phyloP scores from a whole-genome alignment of 352 stramenopile genomes.

The Phytopythium mirpurense region DNA sequence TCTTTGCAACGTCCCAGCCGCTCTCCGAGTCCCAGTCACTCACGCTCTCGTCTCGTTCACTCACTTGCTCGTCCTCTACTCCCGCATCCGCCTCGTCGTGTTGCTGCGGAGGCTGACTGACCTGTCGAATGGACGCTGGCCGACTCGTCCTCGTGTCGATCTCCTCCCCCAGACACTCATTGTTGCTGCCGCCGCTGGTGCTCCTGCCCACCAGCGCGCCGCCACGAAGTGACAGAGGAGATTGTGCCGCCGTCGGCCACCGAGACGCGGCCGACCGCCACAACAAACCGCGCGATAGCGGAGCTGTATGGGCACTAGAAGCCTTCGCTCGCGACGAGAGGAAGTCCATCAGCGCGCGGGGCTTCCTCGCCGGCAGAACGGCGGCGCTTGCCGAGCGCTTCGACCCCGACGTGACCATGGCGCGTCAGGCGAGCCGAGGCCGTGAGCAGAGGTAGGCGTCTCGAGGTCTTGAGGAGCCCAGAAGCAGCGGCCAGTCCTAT shows the following conservation, averaged over 20 bases:
- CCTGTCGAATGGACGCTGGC: not conserved
- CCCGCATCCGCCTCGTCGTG: not conserved
- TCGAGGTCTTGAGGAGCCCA: too few relatives aligned
- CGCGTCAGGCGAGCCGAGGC: not conserved
- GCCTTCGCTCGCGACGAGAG: not conserved
- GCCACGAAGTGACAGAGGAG: not conserved
- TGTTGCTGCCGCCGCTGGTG: constrained; percentile 1
- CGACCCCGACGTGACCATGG: constrained; percentile 3
- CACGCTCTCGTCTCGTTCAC: constrained; percentile 2
- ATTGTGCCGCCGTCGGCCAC: constrained; percentile 1
- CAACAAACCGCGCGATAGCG: not conserved
- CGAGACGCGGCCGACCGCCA: constrained; percentile 2
- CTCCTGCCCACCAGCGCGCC: not conserved
- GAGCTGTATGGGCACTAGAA: not conserved
- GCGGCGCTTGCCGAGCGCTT: not conserved
- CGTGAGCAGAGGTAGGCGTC: too few relatives aligned
- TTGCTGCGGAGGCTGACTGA: not conserved
- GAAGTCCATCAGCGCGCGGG: constrained; percentile 3
- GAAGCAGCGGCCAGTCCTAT: too few relatives aligned
- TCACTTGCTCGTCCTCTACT: not conserved
- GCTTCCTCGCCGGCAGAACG: not conserved
- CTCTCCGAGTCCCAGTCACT: constrained; percentile 3
- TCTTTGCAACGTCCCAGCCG: not conserved
- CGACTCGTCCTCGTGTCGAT: not conserved
- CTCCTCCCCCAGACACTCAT: constrained; percentile 4